Conservation (phyloP, 768 basidiomycete species). For the Sarcodon aspratus region DNA sequence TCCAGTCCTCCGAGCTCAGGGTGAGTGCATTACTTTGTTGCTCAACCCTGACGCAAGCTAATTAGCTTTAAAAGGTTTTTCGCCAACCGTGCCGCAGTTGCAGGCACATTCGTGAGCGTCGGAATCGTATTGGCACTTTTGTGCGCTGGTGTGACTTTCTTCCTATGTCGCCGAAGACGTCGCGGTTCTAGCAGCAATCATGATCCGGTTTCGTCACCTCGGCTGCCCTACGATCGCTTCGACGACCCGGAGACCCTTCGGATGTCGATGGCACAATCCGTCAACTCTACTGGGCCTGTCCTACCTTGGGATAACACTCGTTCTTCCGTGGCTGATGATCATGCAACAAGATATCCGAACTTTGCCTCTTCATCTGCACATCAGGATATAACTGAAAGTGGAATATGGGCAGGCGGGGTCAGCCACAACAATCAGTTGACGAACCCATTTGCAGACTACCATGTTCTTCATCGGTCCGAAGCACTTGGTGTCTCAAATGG, state of each 20-base stretch:
- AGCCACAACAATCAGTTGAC: not conserved
- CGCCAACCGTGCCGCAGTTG: conserved; percentile 54
- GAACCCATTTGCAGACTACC: not conserved
- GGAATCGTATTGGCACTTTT: conserved; percentile 43
- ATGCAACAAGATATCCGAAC: not conserved
- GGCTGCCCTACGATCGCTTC: not conserved
- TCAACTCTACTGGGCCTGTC: not conserved
- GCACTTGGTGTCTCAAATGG: not conserved
- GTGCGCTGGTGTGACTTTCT: conserved; percentile 30
- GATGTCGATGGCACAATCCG: not conserved
- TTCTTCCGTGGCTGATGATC: not conserved
- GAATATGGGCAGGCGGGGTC: not conserved
- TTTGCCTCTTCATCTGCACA: too few relatives aligned
- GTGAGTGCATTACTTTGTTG: conserved; percentile 7
- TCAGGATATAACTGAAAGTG: too few relatives aligned
- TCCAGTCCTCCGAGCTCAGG: conserved; percentile 2
- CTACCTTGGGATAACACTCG: not conserved
- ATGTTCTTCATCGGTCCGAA: not conserved
- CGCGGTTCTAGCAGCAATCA: conserved; percentile 8
- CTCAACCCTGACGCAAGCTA: not conserved
- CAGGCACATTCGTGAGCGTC: conserved; percentile 62
- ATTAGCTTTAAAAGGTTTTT: conserved; percentile 37
- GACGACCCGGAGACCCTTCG: not conserved
- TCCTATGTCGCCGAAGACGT: conserved; percentile 29
- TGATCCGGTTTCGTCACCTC: not conserved